Evolutionary conservation across 2,329 filamentous ascomycete species (phyloP), one percentile per base, ranked within the genome.

Genomic region (Dissoconium aciculare): DNA sequence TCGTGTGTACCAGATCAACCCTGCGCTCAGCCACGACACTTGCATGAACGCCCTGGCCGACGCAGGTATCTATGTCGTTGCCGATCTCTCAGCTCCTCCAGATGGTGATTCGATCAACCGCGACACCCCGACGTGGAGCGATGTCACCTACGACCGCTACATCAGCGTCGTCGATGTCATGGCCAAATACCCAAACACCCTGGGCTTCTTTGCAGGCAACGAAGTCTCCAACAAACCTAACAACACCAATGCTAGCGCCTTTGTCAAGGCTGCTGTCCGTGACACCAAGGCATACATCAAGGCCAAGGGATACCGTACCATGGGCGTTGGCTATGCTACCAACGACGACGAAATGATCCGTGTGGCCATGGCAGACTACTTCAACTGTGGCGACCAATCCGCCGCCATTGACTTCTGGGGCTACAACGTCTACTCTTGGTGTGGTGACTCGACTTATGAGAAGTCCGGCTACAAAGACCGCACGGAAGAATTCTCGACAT

Each of bases 391-490:
- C 37, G 57, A 71, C 38, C 53, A 64, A 17, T 61, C 64, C 5
- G 59, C 60, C 51, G 57, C 78, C 38, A 93, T 95, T 43, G 89
- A 98, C 60, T 95, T 91, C 67, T 98, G 85, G 81, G 89, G 89
- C 36, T 95, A 95, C 77, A 98, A 98, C 69, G 93, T 95, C 63
- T 98, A 98, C 70, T 92, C 85, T 31, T 98, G 89, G 89, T 98
- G 89, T 56, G 89, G 87, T 45, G 58, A 85, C 46, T 92, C 81
- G 51, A 72, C 65, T 49, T 89, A 78, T 63, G 52, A 65, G 19
- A 53, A 66, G 36, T 94, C 89, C 3, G 82, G 83, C 32, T 98
- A 85, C 61, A 66, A 77, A 42, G 67, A 74, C 34, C 79, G 87
- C 55, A 84, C 84, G 45, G 58, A 81, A 43, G 87, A 94, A 62